Percentiles rank a stretch among this genome's conserved stretches.
Conservation (phyloP, 495 filamentous ascomycete species). For the Corynascus novoguineensis region DNA sequence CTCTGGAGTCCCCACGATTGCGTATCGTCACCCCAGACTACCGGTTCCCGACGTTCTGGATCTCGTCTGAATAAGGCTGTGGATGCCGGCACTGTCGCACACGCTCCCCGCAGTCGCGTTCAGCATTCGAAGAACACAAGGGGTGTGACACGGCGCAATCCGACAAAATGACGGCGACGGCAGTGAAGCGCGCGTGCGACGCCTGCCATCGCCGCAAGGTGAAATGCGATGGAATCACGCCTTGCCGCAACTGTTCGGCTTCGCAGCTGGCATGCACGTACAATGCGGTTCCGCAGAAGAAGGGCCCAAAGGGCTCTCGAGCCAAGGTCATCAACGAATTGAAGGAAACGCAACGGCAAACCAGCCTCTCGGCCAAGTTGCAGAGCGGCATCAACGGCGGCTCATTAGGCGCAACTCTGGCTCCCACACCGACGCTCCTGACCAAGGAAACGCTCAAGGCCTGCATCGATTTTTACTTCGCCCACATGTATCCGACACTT, state of each 20-base stretch:
- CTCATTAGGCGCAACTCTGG: conserved; percentile 40
- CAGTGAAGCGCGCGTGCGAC: conserved; percentile 68
- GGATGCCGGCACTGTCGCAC: conserved; percentile 26
- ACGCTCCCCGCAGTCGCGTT: conserved; percentile 22
- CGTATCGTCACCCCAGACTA: conserved; percentile 19
- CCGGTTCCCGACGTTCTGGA: conserved; percentile 15
- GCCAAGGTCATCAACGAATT: conserved; percentile 79
- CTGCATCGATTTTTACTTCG: conserved; percentile 80
- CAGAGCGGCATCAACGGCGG: conserved; percentile 42
- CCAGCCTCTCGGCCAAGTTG: conserved; percentile 49
- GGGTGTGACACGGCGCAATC: conserved; percentile 14
- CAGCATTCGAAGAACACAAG: conserved; percentile 13
- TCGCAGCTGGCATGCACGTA: conserved; percentile 70
- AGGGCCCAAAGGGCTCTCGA: conserved; percentile 75
- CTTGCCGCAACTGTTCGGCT: conserved; percentile 65
- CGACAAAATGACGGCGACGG: conserved; percentile 40
- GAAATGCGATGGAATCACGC: conserved; percentile 65
- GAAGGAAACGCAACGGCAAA: conserved; percentile 58
- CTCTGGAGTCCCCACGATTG: conserved; percentile 32
- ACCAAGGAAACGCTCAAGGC: conserved; percentile 56
- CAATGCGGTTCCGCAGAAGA: conserved; percentile 80
- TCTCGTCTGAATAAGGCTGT: conserved; percentile 22
- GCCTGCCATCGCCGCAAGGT: conserved; percentile 81
- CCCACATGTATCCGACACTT: conserved; percentile 76
- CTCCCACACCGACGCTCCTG: conserved; percentile 53